These are phyloP conservation scores for Peribolospora kevripleyi DNA, from an alignment of 768 basidiomycete species.

Conservation along the genomic window DNA sequence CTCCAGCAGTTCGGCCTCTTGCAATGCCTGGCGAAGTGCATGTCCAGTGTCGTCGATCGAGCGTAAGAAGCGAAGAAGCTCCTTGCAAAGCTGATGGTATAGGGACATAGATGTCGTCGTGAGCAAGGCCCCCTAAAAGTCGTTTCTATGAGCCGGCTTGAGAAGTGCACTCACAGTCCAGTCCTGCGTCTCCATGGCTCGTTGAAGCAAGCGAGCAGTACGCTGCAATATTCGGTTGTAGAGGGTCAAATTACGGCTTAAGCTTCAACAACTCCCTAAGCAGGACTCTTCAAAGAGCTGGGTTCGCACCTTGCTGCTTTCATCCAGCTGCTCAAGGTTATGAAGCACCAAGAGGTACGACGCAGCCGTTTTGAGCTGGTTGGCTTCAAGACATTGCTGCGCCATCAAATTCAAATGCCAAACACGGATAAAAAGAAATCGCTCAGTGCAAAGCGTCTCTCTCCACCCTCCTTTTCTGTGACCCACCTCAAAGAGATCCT, in stretches of 20 bases:
- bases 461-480: not conserved
- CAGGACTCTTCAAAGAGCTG: not conserved
- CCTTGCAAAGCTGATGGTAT: slow-evolving; percentile 42
- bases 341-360: slow-evolving; percentile 85
- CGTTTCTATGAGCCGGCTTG: not conserved
- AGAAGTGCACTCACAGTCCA: slow-evolving; percentile 27
- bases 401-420: not conserved
- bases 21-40: slow-evolving; percentile 24
- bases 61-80: slow-evolving; percentile 72
- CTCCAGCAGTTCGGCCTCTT: not conserved
- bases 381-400: slow-evolving; percentile 47
- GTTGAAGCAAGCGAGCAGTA: slow-evolving; percentile 51
- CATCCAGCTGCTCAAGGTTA: slow-evolving; percentile 70
- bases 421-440: not conserved
- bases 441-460: not conserved
- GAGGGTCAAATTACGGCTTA: not conserved
- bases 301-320: slow-evolving; percentile 28
- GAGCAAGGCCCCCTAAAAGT: not conserved
- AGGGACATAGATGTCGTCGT: not conserved
- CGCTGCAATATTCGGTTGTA: slow-evolving; percentile 25
- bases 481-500: slow-evolving; percentile 67
- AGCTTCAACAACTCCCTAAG: slow-evolving; percentile 8
- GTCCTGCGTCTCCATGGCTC: slow-evolving; percentile 51
- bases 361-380: slow-evolving; percentile 60
- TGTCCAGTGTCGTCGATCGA: slow-evolving; percentile 70